Percentiles rank a stretch among this genome's conserved stretches.
These are phyloP conservation scores for Leccinum pallidistipes DNA, from an alignment of 1,284 basidiomycete species.

Conservation along the genomic window DNA sequence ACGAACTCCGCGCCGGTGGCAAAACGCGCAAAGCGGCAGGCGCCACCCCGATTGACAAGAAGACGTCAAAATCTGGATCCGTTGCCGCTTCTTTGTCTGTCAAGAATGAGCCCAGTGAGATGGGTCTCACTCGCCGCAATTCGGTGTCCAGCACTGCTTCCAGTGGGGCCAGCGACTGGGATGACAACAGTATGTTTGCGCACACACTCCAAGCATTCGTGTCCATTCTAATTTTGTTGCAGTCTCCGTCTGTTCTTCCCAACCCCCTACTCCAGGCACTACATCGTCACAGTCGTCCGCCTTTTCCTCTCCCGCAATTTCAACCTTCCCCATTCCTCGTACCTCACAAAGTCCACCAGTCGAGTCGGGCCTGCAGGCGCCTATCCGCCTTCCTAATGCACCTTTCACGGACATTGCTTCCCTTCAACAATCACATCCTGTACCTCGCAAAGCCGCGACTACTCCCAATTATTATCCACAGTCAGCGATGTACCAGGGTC, in stretches of 20 bases:
- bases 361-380: conserved; percentile 40
- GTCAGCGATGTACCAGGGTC: conserved; percentile 30
- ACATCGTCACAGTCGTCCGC: conserved; percentile 62
- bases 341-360: conserved; percentile 62
- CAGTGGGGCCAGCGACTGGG: conserved; percentile 69
- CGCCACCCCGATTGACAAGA: conserved; percentile 36
- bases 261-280: conserved; percentile 36
- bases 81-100: conserved; percentile 38
- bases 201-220: neutral
- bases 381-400: conserved; percentile 69
- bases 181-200: conserved; percentile 59
- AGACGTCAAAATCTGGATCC: conserved; percentile 33
- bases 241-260: conserved; percentile 65
- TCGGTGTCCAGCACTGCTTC: conserved; percentile 61
- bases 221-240: conserved; percentile 9
- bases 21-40: conserved; percentile 68
- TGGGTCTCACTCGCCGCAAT: conserved; percentile 51
- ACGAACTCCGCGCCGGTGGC: conserved; percentile 78
- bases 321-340: conserved; percentile 59
- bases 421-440: conserved; percentile 36
- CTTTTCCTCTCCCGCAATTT: conserved; percentile 59
- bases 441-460: conserved; percentile 33
- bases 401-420: conserved; percentile 65
- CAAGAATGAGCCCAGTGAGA: conserved; percentile 65
- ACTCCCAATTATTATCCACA: conserved; percentile 33